A percentile compares a stretch with the other conserved stretches of the same genome.
These are phyloP conservation scores for Hyphopichia buzzinii DNA, from an alignment of 1,139 yeast genomes.

Conservation along the genomic window DNA sequence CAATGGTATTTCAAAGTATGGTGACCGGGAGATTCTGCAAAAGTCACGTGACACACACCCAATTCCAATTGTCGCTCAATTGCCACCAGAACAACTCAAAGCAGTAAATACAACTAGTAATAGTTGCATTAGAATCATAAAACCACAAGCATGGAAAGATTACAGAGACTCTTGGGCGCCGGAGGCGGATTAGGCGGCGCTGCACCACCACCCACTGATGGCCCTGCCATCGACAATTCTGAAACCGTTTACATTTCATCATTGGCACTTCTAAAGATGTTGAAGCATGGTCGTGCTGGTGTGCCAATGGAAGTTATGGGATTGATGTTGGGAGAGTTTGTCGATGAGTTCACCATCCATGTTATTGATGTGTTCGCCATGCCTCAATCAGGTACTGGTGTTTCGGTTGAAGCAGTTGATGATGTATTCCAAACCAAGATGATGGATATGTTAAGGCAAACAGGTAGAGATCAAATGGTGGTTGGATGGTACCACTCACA, in stretches of 20 bases:
- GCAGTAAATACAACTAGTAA: not conserved
- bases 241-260: constrained; percentile 97
- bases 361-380: constrained; percentile 98
- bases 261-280: constrained; percentile 90
- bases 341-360: constrained; percentile 95
- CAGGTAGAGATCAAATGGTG: constrained; percentile 98
- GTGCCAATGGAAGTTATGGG: constrained; percentile 99
- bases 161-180: constrained; percentile 69
- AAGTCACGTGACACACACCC: too few species aligned
- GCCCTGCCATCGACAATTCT: constrained; percentile 87
- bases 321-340: constrained; percentile 96
- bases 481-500: constrained; percentile 99
- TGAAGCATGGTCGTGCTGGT: constrained; percentile 98
- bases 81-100: not conserved
- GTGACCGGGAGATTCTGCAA: too few species aligned
- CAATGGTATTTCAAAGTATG: too few species aligned
- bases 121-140: not conserved
- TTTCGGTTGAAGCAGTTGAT: constrained; percentile 98
- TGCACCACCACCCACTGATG: constrained; percentile 56
- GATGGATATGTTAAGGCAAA: constrained; percentile 99
- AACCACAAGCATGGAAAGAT: constrained; percentile 58
- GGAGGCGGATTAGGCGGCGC: constrained; percentile 59
- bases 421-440: constrained; percentile 97
- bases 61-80: too few species aligned
- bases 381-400: constrained; percentile 99